Base-by-base conservation (phyloP, 306 rosid genomes). In the Prunus kanzakura region DNA sequence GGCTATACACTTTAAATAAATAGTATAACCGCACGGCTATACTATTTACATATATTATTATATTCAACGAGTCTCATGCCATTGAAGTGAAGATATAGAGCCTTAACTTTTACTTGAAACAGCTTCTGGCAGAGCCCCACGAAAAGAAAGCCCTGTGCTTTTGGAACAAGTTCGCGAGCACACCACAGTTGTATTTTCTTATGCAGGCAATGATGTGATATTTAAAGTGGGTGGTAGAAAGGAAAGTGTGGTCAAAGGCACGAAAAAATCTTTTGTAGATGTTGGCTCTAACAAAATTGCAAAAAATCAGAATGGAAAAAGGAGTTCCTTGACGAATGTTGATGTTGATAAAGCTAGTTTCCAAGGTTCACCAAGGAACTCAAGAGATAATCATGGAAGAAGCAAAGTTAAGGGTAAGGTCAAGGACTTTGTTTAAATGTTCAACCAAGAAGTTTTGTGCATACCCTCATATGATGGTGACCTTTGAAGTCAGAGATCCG, bases 371-470 rank as follows among this genome's bases (percentile, higher is more conserved):
- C 80, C 70, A 13, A 68, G 66, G 61, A 58, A 64, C 74, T 57
- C 86, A 13, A 81, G 79, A 45, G 89, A 80, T 64, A 84, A 83
- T 65, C 60, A 62, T 65, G 90, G 86, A 50, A 86, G 87, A 79
- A 84, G 81, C 78, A 79, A 58, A 71, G 90, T 58, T 20, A 85
- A 80, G 76, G 97, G 96, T 73, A 91, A 81, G 76, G 95, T 96
- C 64, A 88, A 84, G 76, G 99, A 91, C 52, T 91, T 96, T 35
- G 93, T 90, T 58, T 89, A 87, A 82, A 83, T 92, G 74, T 96
- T 96, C 90, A 87, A 82, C 92, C 93, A 89, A 79, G 97, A 88
- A 60, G 49, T 83, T 67, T 62, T 73, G 11, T 67, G 86, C 49
- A 86, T 83, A 71, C 82, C 88, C 72, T 73, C 58, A 71, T 63